These are phyloP conservation scores for Suaeda aralocaspica DNA, from an alignment of 148 eudicot genomes.

Conservation along the genomic window DNA sequence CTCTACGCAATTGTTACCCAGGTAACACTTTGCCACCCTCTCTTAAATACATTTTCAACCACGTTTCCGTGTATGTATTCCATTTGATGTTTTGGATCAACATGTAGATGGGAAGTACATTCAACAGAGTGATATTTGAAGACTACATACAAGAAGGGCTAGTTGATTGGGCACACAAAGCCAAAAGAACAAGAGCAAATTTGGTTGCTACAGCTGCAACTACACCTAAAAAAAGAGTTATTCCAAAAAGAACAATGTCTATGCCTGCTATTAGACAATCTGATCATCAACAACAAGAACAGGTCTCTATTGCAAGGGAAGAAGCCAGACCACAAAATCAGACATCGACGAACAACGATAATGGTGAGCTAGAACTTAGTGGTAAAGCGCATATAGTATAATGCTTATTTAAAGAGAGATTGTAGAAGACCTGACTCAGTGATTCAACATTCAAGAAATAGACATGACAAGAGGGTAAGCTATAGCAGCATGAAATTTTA, in stretches of 20 bases:
- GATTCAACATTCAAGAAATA: no score
- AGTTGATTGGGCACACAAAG: conserved; percentile 30
- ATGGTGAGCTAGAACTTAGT: neutral
- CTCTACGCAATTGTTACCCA: conserved; percentile 42
- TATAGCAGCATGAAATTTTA: no score
- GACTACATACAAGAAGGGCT: conserved; percentile 29
- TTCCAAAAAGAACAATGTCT: conserved; percentile 19
- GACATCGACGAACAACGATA: neutral
- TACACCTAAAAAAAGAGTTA: neutral
- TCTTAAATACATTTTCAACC: no score
- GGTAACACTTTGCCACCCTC: conserved; percentile 32
- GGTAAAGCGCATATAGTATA: neutral
- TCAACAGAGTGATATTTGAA: conserved; percentile 32
- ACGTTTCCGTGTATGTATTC: no score
- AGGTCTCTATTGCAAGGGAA: conserved; percentile 5
- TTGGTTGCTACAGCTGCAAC: neutral
- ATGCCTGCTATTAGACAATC: conserved; percentile 15
- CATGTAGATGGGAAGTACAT: conserved; percentile 30
- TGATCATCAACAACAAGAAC: neutral
- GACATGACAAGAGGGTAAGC: no score
- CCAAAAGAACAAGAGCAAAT: conserved; percentile 9
- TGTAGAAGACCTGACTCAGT: no score
- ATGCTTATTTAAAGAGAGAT: no score
- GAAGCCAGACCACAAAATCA: conserved; percentile 11
- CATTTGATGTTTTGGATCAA: neutral